Conservation (phyloP, 2,329 filamentous ascomycete species). For the Calonectria hawksworthii region DNA sequence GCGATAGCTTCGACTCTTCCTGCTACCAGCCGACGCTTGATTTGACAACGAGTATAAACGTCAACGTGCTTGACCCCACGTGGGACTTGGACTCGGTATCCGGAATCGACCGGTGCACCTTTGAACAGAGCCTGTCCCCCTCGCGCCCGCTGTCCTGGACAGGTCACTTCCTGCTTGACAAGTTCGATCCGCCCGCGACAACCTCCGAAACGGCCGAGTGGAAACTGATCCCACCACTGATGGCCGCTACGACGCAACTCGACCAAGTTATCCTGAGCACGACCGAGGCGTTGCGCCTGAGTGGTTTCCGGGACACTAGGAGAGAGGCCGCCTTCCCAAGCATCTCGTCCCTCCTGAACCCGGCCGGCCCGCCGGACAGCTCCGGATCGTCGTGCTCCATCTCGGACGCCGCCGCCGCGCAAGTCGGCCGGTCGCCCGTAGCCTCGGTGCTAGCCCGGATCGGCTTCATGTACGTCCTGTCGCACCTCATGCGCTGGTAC, state of each 20-base stretch:
- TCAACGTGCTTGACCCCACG: constrained; percentile 19
- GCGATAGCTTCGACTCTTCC: not conserved
- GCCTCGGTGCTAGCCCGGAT: constrained; percentile 32
- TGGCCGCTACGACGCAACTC: constrained; percentile 31
- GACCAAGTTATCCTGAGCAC: constrained; percentile 33
- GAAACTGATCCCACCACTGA: constrained; percentile 32
- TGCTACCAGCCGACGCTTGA: constrained; percentile 1
- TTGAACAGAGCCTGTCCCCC: not conserved
- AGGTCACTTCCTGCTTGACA: constrained; percentile 28
- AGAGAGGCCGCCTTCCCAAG: constrained; percentile 38
- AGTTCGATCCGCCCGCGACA: constrained; percentile 2
- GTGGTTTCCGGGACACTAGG: constrained; percentile 12
- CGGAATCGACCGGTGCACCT: constrained; percentile 1
- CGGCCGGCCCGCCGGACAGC: not conserved
- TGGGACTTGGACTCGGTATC: constrained; percentile 20
- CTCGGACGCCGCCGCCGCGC: constrained; percentile 34
- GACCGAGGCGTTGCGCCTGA: constrained; percentile 27
- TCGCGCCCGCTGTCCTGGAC: constrained; percentile 31
- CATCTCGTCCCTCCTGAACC: constrained; percentile 43
- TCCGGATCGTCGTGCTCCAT: constrained; percentile 21
- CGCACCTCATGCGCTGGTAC: constrained; percentile 35
- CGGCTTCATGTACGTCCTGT: constrained; percentile 34
- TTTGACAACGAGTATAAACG: constrained; percentile 8
- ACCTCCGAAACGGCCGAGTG: constrained; percentile 12
- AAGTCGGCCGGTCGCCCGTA: constrained; percentile 30